These are phyloP conservation scores for Elsinoe ampelina DNA, from an alignment of 2,329 filamentous ascomycete genomes.

Conservation along the genomic window DNA sequence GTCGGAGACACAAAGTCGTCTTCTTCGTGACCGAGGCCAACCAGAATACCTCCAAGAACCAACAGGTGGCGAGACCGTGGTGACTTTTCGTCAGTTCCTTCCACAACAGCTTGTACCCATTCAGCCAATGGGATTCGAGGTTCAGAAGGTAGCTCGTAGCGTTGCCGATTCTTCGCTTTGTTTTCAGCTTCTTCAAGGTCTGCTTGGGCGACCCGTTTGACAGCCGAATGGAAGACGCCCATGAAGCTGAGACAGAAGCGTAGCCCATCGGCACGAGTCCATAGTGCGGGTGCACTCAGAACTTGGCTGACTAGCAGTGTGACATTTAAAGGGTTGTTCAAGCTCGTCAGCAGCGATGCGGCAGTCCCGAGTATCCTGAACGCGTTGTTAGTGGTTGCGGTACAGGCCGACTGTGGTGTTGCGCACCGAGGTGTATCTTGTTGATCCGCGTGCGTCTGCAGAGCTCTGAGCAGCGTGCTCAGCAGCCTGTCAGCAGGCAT, in stretches of 20 bases:
- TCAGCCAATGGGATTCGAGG: slow-evolving; percentile 36
- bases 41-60: slow-evolving; percentile 67
- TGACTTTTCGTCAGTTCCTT: slow-evolving; percentile 52
- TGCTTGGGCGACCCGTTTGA: slow-evolving; percentile 45
- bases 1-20: slow-evolving; percentile 53
- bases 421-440: slow-evolving; percentile 51
- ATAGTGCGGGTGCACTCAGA: slow-evolving; percentile 61
- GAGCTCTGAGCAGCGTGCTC: slow-evolving; percentile 55
- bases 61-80: slow-evolving; percentile 74
- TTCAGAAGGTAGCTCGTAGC: slow-evolving; percentile 19
- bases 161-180: slow-evolving; percentile 17
- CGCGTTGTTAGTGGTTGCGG: slow-evolving; percentile 15
- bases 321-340: slow-evolving; percentile 67
- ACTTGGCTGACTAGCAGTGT: slow-evolving; percentile 63
- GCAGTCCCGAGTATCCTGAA: slow-evolving; percentile 53
- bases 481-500: slow-evolving; percentile 62
- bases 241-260: slow-evolving; percentile 56
- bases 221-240: slow-evolving; percentile 62
- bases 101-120: slow-evolving; percentile 51
- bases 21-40: slow-evolving; percentile 62
- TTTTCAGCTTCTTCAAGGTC: slow-evolving; percentile 26
- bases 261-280: slow-evolving; percentile 53
- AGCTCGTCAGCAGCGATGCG: slow-evolving; percentile 55
- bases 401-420: neutral
- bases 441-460: slow-evolving; percentile 49